phyloP scores from a whole-genome alignment of 2,329 filamentous ascomycete genomes.

The Sporothrix curviconia region DNA sequence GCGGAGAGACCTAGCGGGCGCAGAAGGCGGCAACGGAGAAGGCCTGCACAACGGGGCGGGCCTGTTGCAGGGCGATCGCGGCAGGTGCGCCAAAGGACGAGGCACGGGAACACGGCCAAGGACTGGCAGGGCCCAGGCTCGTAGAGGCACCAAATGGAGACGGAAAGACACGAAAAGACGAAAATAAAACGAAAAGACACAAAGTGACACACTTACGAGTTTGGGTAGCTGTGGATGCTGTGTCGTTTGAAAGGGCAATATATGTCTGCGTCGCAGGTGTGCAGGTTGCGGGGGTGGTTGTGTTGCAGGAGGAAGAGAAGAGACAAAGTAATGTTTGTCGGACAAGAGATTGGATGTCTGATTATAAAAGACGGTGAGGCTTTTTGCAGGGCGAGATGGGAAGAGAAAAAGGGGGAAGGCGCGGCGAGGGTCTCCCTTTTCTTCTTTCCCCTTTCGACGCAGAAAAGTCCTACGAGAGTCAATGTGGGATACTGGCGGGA shows the following conservation, averaged over 20 bases:
- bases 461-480: slow-evolving; percentile 8
- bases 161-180: no score
- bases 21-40: no score
- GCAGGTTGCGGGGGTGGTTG: not conserved
- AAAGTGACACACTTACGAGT: not conserved
- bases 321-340: not conserved
- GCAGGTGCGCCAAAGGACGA: no score
- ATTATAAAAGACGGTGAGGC: slow-evolving; percentile 4
- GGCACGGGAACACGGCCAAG: no score
- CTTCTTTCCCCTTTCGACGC: not conserved
- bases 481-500: not conserved
- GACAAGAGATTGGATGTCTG: not conserved
- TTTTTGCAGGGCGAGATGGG: not conserved
- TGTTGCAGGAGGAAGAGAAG: not conserved
- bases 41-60: no score
- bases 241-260: not conserved
- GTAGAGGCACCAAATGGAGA: no score
- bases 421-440: slow-evolving; percentile 5
- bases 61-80: no score
- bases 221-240: not conserved
- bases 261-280: slow-evolving; percentile 7
- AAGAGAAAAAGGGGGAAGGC: not conserved
- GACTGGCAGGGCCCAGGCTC: no score
- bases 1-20: no score
- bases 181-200: not conserved